phyloP scores from a whole-genome alignment of 2,329 filamentous ascomycete species.

The Ilyonectria mors-panacis region DNA sequence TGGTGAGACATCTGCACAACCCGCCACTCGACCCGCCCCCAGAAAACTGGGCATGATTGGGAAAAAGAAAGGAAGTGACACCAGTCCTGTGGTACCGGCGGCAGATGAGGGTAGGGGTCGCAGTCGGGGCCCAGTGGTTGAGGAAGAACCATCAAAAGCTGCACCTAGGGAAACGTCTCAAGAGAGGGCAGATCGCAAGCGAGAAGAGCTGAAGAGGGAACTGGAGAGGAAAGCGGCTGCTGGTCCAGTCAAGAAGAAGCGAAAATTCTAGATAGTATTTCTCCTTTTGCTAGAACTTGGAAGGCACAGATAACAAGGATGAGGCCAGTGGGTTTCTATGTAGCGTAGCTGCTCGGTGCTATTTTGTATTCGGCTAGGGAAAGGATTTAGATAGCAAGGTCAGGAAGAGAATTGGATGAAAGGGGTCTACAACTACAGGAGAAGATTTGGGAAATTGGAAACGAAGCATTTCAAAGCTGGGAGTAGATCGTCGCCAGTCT shows the following conservation, averaged over 20 bases:
- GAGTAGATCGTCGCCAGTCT: background rate
- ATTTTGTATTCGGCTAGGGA: background rate
- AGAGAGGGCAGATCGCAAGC: conserved; percentile 64
- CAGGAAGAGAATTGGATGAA: background rate
- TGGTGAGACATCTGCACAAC: conserved; percentile 17
- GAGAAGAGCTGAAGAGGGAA: conserved; percentile 66
- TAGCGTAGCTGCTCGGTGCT: background rate
- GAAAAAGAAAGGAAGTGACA: conserved; percentile 41
- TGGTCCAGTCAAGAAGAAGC: conserved; percentile 69
- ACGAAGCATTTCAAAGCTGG: background rate
- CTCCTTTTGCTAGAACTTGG: background rate
- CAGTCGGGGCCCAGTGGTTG: conserved; percentile 30
- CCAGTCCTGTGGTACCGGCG: conserved; percentile 12
- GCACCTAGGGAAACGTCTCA: conserved; percentile 59
- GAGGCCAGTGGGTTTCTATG: background rate
- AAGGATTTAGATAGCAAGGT: background rate
- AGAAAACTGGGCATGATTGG: conserved; percentile 56
- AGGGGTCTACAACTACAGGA: background rate
- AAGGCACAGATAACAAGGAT: background rate
- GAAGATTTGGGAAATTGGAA: background rate
- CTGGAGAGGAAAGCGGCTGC: conserved; percentile 64
- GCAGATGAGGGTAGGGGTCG: conserved; percentile 42
- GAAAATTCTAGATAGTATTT: conserved; percentile 61
- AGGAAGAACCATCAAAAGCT: conserved; percentile 46
- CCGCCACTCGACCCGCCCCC: conserved; percentile 30